Conservation (phyloP, 176 grass and related monocot genomes). For the Avena sativa region DNA sequence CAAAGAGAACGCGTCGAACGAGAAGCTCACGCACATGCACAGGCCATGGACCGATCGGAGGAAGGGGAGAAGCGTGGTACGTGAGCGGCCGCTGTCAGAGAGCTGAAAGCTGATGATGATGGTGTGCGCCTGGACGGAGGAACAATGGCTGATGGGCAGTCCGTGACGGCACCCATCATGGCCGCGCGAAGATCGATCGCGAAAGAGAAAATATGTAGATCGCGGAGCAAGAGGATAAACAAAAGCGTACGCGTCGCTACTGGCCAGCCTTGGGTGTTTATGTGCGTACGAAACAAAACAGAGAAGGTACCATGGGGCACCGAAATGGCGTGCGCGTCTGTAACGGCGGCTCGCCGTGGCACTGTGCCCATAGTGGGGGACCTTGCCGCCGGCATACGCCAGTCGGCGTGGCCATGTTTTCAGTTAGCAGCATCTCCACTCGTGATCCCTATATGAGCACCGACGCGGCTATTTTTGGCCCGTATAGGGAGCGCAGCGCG, state of each 20-base stretch:
- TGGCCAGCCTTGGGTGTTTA: not conserved
- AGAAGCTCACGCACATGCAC: not conserved
- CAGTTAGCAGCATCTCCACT: too few relatives aligned
- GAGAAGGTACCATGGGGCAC: not conserved
- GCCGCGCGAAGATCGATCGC: slow-evolving; percentile 36
- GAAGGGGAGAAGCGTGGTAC: not conserved
- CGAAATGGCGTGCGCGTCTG: not conserved
- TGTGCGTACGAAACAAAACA: not conserved
- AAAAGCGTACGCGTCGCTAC: not conserved
- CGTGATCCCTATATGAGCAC: too few relatives aligned
- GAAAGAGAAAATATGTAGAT: slow-evolving; percentile 16
- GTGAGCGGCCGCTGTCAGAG: slow-evolving; percentile 25
- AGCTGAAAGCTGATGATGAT: slow-evolving; percentile 19
- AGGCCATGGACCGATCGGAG: slow-evolving; percentile 19
- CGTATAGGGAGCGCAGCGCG: too few relatives aligned
- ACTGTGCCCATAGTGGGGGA: too few relatives aligned
- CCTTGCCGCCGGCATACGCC: too few relatives aligned
- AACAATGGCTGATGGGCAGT: slow-evolving; percentile 32
- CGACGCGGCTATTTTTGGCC: too few relatives aligned
- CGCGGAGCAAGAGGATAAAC: slow-evolving; percentile 3
- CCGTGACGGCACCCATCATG: slow-evolving; percentile 40
- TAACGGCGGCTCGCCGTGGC: not conserved
- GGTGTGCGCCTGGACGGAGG: slow-evolving; percentile 30
- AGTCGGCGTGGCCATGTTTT: too few relatives aligned
- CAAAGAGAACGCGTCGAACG: not conserved